Percentiles rank a stretch among this genome's conserved stretches.
These are phyloP conservation scores for Daldinia sp. DNA, from an alignment of 2,329 filamentous ascomycete species.

Conservation along the genomic window DNA sequence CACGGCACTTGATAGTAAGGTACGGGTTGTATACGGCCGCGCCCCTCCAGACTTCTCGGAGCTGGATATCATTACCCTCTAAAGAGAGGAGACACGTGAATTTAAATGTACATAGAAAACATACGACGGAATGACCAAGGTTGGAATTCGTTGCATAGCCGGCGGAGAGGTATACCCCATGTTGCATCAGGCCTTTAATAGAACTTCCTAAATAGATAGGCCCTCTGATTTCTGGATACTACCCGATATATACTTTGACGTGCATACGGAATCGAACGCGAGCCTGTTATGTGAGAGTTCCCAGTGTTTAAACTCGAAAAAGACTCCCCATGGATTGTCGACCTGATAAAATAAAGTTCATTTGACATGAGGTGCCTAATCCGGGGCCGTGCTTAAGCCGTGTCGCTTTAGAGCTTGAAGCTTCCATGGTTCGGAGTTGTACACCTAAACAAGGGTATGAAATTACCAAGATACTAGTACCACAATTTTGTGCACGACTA, in stretches of 20 bases:
- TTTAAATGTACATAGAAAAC: conserved; percentile 38
- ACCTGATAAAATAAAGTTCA: no score
- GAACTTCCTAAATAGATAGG: conserved; percentile 32
- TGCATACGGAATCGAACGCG: no score
- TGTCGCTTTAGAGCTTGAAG: no score
- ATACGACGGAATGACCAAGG: conserved; percentile 37
- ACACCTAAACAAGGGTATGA: no score
- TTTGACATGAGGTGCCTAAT: not conserved
- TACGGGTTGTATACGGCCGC: conserved; percentile 83
- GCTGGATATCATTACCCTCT: conserved; percentile 86
- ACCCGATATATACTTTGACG: not conserved
- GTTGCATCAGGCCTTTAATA: conserved; percentile 29
- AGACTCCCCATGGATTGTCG: no score
- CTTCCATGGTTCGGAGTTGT: no score
- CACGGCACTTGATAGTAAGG: conserved; percentile 85
- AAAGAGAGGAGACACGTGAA: conserved; percentile 35
- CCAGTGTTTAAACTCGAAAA: no score
- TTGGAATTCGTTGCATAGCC: conserved; percentile 38
- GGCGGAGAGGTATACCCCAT: conserved; percentile 37
- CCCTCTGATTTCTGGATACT: conserved; percentile 11
- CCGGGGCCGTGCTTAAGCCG: no score
- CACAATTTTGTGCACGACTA: no score
- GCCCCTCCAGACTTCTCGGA: conserved; percentile 92
- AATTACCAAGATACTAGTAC: no score
- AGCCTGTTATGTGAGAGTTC: no score